Evolutionary conservation across 2,329 filamentous ascomycete species (phyloP).

Genomic region (Fusarium concolor): DNA sequence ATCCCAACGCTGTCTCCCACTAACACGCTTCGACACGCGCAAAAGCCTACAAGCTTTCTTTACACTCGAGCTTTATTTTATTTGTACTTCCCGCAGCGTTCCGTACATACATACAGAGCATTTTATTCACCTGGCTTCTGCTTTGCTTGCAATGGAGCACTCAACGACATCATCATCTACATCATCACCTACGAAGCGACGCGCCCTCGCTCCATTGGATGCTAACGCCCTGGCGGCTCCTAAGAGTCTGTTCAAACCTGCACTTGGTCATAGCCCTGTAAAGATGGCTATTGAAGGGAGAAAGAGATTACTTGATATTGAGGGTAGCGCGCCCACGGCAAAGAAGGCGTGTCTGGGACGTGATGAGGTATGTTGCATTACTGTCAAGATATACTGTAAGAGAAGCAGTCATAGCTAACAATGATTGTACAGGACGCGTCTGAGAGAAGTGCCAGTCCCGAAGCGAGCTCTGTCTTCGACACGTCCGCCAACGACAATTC

Average conservation of each 20-base stretch:
- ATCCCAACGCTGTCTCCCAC: slow-evolving; percentile 25
- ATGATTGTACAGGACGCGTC: slow-evolving; percentile 38
- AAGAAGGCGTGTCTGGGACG: slow-evolving; percentile 52
- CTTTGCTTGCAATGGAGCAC: slow-evolving; percentile 38
- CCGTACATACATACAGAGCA: background rate
- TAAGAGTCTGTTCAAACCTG: slow-evolving; percentile 43
- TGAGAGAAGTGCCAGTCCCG: slow-evolving; percentile 53
- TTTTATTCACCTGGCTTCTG: background rate
- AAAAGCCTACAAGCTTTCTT: background rate
- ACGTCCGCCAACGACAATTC: slow-evolving; percentile 60
- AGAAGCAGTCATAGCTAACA: slow-evolving; percentile 9
- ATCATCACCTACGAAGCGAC: slow-evolving; percentile 59
- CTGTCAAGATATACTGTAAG: background rate
- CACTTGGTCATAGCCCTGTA: slow-evolving; percentile 40
- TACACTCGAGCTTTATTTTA: background rate
- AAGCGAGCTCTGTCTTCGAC: slow-evolving; percentile 64
- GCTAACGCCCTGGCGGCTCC: slow-evolving; percentile 56
- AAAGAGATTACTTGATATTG: slow-evolving; percentile 45
- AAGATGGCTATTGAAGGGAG: slow-evolving; percentile 46
- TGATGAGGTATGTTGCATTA: slow-evolving; percentile 46
- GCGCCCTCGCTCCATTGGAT: slow-evolving; percentile 61
- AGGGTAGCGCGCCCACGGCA: slow-evolving; percentile 40
- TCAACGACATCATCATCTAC: slow-evolving; percentile 30
- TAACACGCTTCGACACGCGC: slow-evolving; percentile 30
- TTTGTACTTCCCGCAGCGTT: background rate